A percentile compares a stretch with the other conserved stretches of the same genome.
Conservation (phyloP, 805 yeast species). For the Saccharomycopsis lassenensis region DNA sequence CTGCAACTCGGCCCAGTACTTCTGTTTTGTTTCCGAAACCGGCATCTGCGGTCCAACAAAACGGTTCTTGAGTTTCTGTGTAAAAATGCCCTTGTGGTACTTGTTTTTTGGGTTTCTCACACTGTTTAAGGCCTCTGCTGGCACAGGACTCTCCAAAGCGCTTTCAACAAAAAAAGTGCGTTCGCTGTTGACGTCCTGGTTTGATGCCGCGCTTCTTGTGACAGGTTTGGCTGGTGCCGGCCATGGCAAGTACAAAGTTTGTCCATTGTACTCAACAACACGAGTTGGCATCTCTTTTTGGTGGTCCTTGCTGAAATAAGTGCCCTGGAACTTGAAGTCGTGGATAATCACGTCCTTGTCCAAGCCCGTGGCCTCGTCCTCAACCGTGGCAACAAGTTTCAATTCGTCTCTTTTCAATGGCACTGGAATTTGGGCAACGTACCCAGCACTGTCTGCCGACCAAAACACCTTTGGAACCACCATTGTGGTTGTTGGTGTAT, state of each 20-base stretch:
- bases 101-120: slow-evolving; percentile 71
- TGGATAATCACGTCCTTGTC: slow-evolving; percentile 70
- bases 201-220: slow-evolving; percentile 19
- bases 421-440: slow-evolving; percentile 59
- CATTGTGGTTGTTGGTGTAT: slow-evolving; percentile 50
- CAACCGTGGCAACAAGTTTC: slow-evolving; percentile 69
- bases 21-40: slow-evolving; percentile 47
- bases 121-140: slow-evolving; percentile 50
- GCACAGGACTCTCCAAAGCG: slow-evolving; percentile 56
- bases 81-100: slow-evolving; percentile 51
- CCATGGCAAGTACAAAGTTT: slow-evolving; percentile 75
- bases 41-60: slow-evolving; percentile 69
- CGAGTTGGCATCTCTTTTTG: slow-evolving; percentile 69
- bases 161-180: slow-evolving; percentile 68
- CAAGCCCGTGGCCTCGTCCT: slow-evolving; percentile 48
- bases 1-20: slow-evolving; percentile 41
- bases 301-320: slow-evolving; percentile 64
- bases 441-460: slow-evolving; percentile 61
- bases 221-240: slow-evolving; percentile 48
- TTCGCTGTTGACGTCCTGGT: slow-evolving; percentile 47
- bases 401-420: slow-evolving; percentile 50
- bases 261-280: slow-evolving; percentile 53
- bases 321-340: slow-evolving; percentile 53
- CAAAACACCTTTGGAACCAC: slow-evolving; percentile 66
- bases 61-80: slow-evolving; percentile 26